Evolutionary conservation across 2,329 filamentous ascomycete species (phyloP).

Genomic region (Akanthomyces dipterigenus): DNA sequence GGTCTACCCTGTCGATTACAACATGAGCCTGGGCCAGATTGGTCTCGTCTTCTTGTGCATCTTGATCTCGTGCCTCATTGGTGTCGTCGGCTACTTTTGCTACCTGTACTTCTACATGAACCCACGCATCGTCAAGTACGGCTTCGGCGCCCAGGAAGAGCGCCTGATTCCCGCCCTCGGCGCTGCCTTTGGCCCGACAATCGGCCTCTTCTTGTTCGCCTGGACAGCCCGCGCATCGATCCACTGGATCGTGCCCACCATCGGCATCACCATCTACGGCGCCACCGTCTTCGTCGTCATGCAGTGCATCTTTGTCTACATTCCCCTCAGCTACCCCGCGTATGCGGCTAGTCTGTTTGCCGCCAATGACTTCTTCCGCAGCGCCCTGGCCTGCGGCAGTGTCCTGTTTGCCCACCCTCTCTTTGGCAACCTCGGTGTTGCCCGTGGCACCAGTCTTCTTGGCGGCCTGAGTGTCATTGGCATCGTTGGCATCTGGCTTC

Average conservation of each 20-base stretch:
- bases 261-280: slow-evolving; percentile 51
- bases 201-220: slow-evolving; percentile 55
- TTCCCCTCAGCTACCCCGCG: slow-evolving; percentile 47
- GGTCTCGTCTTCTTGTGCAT: slow-evolving; percentile 57
- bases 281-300: slow-evolving; percentile 47
- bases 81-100: slow-evolving; percentile 38
- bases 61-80: slow-evolving; percentile 49
- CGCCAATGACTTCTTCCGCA: slow-evolving; percentile 53
- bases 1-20: slow-evolving; percentile 53
- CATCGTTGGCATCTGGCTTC: slow-evolving; percentile 51
- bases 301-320: slow-evolving; percentile 55
- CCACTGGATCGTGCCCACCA: slow-evolving; percentile 49
- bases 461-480: slow-evolving; percentile 47
- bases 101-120: slow-evolving; percentile 48
- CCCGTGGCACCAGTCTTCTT: slow-evolving; percentile 48
- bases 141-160: slow-evolving; percentile 46
- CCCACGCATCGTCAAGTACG: slow-evolving; percentile 41
- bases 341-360: slow-evolving; percentile 55
- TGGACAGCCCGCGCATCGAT: slow-evolving; percentile 47
- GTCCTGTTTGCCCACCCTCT: slow-evolving; percentile 55
- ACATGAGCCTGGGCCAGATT: slow-evolving; percentile 50
- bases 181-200: slow-evolving; percentile 45
- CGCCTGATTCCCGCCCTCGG: slow-evolving; percentile 49
- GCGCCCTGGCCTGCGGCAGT: slow-evolving; percentile 51
- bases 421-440: slow-evolving; percentile 53